phyloP scores from a whole-genome alignment of 306 rosid genomes.

The Sechiopsis laciniata region DNA sequence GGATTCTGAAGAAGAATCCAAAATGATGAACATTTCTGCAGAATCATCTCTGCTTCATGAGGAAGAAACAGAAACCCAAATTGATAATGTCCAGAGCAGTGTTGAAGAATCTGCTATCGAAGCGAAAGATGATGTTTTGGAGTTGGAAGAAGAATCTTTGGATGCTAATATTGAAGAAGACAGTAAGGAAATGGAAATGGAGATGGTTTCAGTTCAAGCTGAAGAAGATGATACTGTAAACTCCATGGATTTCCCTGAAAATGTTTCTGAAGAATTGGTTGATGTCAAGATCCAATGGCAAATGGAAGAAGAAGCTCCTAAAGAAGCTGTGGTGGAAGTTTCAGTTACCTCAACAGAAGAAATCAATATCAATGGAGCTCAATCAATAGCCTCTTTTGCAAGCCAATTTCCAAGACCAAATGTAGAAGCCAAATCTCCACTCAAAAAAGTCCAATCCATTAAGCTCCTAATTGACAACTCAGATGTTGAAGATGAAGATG shows the following conservation, averaged over 20 bases:
- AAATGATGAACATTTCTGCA: no score
- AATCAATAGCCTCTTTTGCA: constrained; percentile 20
- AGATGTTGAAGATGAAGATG: not conserved
- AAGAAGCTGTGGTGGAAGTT: not conserved
- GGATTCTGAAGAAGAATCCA: constrained; percentile 5
- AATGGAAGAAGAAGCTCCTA: not conserved
- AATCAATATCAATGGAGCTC: not conserved
- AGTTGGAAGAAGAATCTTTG: not conserved
- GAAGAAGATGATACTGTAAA: not conserved
- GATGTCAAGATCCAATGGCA: not conserved
- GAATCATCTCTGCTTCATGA: not conserved
- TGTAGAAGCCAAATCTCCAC: constrained; percentile 9
- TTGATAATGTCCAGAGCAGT: not conserved
- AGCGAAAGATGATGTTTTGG: not conserved
- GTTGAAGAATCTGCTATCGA: not conserved
- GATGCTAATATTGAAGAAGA: no score
- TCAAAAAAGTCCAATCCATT: constrained; percentile 23
- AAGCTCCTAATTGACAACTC: not conserved
- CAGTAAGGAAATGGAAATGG: not conserved
- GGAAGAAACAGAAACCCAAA: not conserved
- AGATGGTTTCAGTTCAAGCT: not conserved
- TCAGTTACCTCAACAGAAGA: not conserved
- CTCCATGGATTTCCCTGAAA: not conserved
- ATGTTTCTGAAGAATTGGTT: constrained; percentile 17
- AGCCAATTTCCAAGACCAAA: constrained; percentile 44